Evolutionary conservation across 2,329 filamentous ascomycete genomes (phyloP).

Genomic region (Diaporthe caulivora): DNA sequence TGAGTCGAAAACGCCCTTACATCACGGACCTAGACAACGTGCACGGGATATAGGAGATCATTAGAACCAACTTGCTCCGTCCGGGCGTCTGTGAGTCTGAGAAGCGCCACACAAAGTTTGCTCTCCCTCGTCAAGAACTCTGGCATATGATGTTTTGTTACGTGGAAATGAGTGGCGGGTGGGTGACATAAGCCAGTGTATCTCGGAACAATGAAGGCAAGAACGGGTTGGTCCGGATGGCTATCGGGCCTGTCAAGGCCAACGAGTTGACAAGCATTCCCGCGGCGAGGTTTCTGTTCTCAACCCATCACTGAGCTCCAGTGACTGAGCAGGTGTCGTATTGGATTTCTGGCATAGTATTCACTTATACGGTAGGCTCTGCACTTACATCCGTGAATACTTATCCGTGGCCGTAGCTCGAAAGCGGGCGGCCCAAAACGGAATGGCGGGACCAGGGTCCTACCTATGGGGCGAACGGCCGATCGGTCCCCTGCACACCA

Average conservation of each 20-base stretch:
- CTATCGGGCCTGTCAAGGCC: no score
- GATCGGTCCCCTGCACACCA: constrained; percentile 18
- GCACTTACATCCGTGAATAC: neutral
- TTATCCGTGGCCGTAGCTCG: neutral
- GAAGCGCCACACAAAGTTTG: neutral
- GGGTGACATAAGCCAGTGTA: neutral
- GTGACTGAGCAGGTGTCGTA: neutral
- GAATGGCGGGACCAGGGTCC: constrained; percentile 5
- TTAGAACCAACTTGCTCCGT: neutral
- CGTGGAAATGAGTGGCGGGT: neutral
- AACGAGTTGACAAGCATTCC: no score
- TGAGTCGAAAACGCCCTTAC: neutral
- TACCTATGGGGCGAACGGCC: neutral
- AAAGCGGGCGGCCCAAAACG: neutral
- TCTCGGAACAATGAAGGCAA: neutral
- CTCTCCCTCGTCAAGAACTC: neutral
- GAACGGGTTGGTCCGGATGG: neutral
- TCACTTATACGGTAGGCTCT: neutral
- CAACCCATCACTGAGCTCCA: neutral
- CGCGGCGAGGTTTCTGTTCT: neutral
- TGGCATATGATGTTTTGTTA: neutral
- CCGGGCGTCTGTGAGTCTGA: neutral
- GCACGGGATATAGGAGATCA: neutral
- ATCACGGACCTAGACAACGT: neutral
- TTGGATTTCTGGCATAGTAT: no score